A percentile compares a stretch with the other conserved stretches of the same genome.
Conservation (phyloP, 108 stramenopile species). For the Nitzschia sp. region DNA sequence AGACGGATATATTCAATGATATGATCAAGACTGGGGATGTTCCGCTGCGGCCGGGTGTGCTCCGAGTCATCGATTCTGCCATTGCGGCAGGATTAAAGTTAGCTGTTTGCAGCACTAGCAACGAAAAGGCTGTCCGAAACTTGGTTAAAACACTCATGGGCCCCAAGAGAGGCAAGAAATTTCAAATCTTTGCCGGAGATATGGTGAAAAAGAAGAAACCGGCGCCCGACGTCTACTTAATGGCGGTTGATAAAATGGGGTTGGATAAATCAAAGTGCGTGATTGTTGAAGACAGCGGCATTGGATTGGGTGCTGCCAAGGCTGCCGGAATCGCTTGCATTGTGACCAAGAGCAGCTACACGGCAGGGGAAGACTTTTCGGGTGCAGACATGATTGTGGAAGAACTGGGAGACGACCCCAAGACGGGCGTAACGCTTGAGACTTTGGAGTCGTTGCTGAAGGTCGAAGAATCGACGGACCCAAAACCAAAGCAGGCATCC, state of each 20-base stretch:
- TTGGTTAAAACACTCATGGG: slow-evolving; percentile 89
- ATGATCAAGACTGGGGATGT: slow-evolving; percentile 72
- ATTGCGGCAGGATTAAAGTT: slow-evolving; percentile 64
- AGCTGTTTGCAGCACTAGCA: slow-evolving; percentile 93
- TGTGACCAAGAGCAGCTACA: slow-evolving; percentile 89
- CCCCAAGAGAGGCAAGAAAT: slow-evolving; percentile 58
- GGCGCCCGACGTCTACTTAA: slow-evolving; percentile 90
- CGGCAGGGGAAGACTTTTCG: slow-evolving; percentile 85
- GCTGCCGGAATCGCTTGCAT: slow-evolving; percentile 81
- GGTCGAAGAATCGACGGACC: not conserved
- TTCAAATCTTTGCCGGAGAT: slow-evolving; percentile 93
- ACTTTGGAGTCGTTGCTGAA: slow-evolving; percentile 54
- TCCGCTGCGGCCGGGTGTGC: slow-evolving; percentile 88
- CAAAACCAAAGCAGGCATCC: not conserved
- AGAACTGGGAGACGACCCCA: slow-evolving; percentile 74
- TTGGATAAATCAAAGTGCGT: slow-evolving; percentile 82
- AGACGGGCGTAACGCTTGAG: slow-evolving; percentile 59
- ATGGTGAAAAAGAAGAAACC: slow-evolving; percentile 93
- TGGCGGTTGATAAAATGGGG: slow-evolving; percentile 88
- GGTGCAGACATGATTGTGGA: slow-evolving; percentile 84
- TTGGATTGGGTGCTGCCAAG: slow-evolving; percentile 90
- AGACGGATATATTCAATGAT: slow-evolving; percentile 93
- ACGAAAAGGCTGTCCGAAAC: slow-evolving; percentile 89
- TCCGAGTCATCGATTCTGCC: slow-evolving; percentile 87
- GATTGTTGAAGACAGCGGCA: slow-evolving; percentile 92